phyloP scores from a whole-genome alignment of 805 yeast genomes.

The Yamadazyma sp. region DNA sequence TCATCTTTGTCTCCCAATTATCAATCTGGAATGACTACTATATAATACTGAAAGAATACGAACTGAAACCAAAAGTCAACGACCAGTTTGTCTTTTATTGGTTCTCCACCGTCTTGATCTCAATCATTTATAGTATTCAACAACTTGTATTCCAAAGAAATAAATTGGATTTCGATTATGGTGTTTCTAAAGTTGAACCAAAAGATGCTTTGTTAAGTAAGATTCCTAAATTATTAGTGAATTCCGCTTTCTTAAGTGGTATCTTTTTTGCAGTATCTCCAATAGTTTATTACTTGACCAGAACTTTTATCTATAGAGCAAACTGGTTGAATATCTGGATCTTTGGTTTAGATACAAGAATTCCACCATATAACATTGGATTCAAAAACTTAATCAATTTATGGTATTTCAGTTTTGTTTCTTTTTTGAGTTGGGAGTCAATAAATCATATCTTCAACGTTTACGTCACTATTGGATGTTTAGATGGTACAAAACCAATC shows the following conservation, averaged over 20 bases:
- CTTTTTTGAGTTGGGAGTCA: conserved; percentile 49
- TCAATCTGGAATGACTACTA: conserved; percentile 26
- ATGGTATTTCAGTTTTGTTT: conserved; percentile 30
- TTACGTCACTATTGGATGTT: conserved; percentile 68
- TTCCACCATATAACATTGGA: conserved; percentile 39
- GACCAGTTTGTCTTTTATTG: conserved; percentile 49
- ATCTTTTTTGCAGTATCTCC: conserved; percentile 32
- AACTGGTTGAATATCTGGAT: conserved; percentile 25
- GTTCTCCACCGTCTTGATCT: conserved; percentile 41
- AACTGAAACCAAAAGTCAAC: conserved; percentile 33
- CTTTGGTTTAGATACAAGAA: conserved; percentile 34
- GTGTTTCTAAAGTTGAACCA: conserved; percentile 43
- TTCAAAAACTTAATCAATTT: conserved; percentile 26
- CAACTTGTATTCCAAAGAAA: conserved; percentile 55
- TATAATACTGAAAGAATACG: conserved; percentile 36
- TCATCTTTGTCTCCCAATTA: conserved; percentile 25
- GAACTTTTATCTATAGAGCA: conserved; percentile 41
- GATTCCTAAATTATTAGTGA: conserved; percentile 31
- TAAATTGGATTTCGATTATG: conserved; percentile 46
- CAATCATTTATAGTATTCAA: conserved; percentile 46
- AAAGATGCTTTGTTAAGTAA: conserved; percentile 26
- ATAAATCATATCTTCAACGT: conserved; percentile 58
- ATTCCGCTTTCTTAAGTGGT: conserved; percentile 31
- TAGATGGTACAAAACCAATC: conserved; percentile 62
- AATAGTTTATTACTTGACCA: conserved; percentile 35